phyloP scores from a whole-genome alignment of 2,329 filamentous ascomycete genomes.

The Diaporthe batatas region DNA sequence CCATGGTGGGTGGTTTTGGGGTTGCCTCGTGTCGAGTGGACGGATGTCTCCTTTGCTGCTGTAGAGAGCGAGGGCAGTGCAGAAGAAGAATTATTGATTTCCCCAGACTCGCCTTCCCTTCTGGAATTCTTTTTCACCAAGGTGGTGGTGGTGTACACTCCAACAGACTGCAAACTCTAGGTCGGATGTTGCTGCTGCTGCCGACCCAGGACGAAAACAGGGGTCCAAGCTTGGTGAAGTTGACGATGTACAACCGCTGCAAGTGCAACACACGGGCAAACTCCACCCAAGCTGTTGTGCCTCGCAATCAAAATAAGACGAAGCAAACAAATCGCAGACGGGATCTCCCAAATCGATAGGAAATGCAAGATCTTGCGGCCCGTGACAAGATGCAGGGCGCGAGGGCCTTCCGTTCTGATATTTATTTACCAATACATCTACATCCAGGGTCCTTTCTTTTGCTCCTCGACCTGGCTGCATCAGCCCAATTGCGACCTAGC shows the following conservation, averaged over 20 bases:
- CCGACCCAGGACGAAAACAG: neutral
- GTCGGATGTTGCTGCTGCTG: neutral
- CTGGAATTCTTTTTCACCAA: neutral
- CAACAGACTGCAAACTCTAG: too few relatives aligned
- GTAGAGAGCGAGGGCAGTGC: neutral
- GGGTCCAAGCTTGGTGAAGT: neutral
- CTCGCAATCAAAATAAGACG: neutral
- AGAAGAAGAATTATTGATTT: neutral
- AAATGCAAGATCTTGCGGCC: constrained; percentile 5
- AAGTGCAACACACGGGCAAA: neutral
- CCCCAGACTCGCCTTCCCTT: neutral
- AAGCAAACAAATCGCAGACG: neutral
- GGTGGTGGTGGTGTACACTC: too few relatives aligned
- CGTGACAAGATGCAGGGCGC: neutral
- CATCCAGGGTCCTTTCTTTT: neutral
- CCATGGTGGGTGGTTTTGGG: constrained; percentile 70
- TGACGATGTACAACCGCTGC: constrained; percentile 5
- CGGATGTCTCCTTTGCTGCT: neutral
- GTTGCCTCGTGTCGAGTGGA: neutral
- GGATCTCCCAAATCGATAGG: neutral
- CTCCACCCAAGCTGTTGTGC: neutral
- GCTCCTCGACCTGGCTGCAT: neutral
- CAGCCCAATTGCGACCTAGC: neutral
- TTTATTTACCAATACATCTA: neutral
- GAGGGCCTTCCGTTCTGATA: constrained; percentile 8